Base-by-base conservation (phyloP, 1,139 yeast genomes). In the Suhomyces wounanorum region DNA sequence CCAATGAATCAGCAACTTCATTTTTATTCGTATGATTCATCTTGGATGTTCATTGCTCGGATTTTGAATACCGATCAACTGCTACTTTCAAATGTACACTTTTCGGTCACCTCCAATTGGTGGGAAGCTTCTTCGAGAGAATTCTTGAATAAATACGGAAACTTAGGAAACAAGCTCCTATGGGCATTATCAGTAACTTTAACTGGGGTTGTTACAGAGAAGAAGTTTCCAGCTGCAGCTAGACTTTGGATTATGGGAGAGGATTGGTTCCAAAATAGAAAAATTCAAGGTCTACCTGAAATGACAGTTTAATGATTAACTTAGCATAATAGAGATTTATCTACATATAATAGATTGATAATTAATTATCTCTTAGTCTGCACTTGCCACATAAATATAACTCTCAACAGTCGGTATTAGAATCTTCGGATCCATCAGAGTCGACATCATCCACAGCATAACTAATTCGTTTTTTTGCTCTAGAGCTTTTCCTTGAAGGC, bases 41-140 rank as follows among this genome's bases (percentile, higher is more conserved):
- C 92, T 80, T 94, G 99, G 99, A 72, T 63, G 31, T 80, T 89
- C 64, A 59, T 87, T 30, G 87, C 97, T 0, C 75, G 98, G 44
- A 68, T 83, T 52, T 72, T 87, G 40, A 92, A 94, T 65, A 74
- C 80, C 1, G 77, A 82, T 2, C 37, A 61, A 5, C 67, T 69
- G 0, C 64, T 80, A 10, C 63, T 90, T 13, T 73, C 82, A 0
- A 86, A 90, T 57, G 81, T 87, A 0, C 96, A 91, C 63, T 92
- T 79, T 63, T 76, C 85, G 0, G 80, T 88, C 1, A 78, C 85
- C 8, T 85, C 91, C 1, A 82, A 88, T 40, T 92, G 97, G 97
- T 90, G 97, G 96, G 99, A 95, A 57, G 84, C 92, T 7, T 78
- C 87, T 42, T 94, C 89, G 0, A 59, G 59, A 13, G 73, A 81